phyloP scores from a whole-genome alignment of 768 basidiomycete genomes.

The Trametes elegans region DNA sequence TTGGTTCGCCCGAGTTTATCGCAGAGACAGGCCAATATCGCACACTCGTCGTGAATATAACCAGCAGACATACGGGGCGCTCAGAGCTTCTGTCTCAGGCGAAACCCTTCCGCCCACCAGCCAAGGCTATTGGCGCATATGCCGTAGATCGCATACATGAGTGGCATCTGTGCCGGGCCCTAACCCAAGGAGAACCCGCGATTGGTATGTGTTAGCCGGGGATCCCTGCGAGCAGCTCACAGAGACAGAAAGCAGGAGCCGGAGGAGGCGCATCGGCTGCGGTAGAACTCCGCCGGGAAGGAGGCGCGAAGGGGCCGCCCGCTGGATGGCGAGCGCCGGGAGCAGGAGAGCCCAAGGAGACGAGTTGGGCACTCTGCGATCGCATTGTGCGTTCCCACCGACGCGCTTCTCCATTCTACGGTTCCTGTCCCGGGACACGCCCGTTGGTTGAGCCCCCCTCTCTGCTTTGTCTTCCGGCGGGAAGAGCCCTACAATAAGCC shows the following conservation, averaged over 20 bases:
- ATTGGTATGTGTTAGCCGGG: conserved; percentile 15
- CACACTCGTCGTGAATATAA: background rate
- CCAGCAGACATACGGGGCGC: background rate
- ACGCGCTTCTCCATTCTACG: conserved; percentile 21
- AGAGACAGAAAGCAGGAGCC: conserved; percentile 9
- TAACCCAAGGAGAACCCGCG: conserved; percentile 8
- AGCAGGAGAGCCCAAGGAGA: conserved; percentile 19
- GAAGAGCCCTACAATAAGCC: conserved; percentile 14
- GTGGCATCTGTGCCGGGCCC: conserved; percentile 8
- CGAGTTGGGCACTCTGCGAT: conserved; percentile 11
- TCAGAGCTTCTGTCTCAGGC: background rate
- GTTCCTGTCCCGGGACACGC: conserved; percentile 21
- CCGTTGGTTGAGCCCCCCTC: conserved; percentile 1
- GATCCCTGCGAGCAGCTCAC: background rate
- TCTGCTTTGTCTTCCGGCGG: conserved; percentile 22
- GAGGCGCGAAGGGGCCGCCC: background rate
- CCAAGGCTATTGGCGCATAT: conserved; percentile 13
- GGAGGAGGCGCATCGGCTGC: conserved; percentile 9
- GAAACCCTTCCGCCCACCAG: background rate
- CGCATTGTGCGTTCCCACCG: conserved; percentile 15
- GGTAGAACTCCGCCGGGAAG: conserved; percentile 13
- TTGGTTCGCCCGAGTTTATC: background rate
- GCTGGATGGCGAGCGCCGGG: background rate
- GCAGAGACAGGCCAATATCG: background rate
- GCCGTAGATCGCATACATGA: conserved; percentile 1